Evolutionary conservation across 2,329 filamentous ascomycete species (phyloP), one percentile per base, ranked within the genome.

Genomic region (Phialocephala subalpina): DNA sequence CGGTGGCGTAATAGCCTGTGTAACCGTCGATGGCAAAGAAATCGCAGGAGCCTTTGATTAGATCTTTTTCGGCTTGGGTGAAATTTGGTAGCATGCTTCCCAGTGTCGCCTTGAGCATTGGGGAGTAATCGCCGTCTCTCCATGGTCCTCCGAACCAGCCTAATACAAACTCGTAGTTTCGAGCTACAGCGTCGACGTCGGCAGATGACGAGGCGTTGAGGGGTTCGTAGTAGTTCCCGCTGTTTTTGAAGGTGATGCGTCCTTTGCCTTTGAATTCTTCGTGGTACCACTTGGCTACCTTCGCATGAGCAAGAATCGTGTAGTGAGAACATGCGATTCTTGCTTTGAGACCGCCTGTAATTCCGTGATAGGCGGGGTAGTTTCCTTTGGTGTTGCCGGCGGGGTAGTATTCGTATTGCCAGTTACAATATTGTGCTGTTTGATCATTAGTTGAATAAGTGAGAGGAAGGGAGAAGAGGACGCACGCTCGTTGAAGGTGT

Each of bases 21-120:
- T 89, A 89, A 0, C 85, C 83, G 66, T 89, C 86, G 36, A 89
- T 82, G 2, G 81, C 84, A 52, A 87, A 80, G 68, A 87, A 86
- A 72, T 89, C 87, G 3, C 83, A 81, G 0, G 84, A 87, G 16
- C 82, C 80, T 20, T 80, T 79, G 33, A 87, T 82, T 61, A 83
- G 80, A 1, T 72, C 74, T 18, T 89, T 77, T 45, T 90, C 81
- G 2, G 77, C 77, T 0, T 79, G 68, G 0, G 79, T 86, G 40
- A 89, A 78, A 1, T 68, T 74, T 0, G 82, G 80, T 1, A 83
- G 78, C 20, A 83, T 77, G 20, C 81, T 79, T 0, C 78, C 74
- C 2, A 83, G 75, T 0, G 83, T 83, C 20, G 79, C 77, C 57
- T 83, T 82, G 67, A 81, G 79, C 27, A 77, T 80, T 29, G 79